Evolutionary conservation across 257 asterid species (phyloP), one percentile per base, ranked within the genome.

Genomic region (Handroanthus guayacan): DNA sequence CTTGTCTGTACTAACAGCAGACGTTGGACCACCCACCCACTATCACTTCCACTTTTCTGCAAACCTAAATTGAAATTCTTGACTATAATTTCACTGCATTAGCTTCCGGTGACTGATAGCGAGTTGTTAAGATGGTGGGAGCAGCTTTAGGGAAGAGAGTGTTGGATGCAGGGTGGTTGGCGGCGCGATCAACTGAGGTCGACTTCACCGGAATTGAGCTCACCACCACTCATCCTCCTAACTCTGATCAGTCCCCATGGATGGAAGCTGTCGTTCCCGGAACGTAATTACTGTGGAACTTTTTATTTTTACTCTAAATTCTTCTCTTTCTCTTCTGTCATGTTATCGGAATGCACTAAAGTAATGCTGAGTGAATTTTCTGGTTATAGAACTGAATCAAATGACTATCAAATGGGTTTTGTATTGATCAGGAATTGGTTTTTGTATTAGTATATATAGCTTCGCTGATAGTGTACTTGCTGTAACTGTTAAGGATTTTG

Each of bases 211-310:
- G 98, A 70, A 86, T 84, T 71, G 83, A 92, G 83, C 94, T 95
- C 72, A 92, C 98, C 75, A 95, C 99, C 79, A 87, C 87, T 60
- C 77, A 81, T 16, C 96, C 97, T 44, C 99, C 98, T 55, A 82
- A 90, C 17, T 50, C 93, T 6, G 80, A 69, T 43, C 85, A 89
- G 34, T 39, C 87, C 51, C 93, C 96, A 5, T 95, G 99, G 99
- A 89, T 92, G 85, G 90, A 92, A 80, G 99, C 99, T 37, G 88
- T 82, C 16, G 82, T 95, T 62, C 99, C 99, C 72, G 99, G 98
- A 92, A 95, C 97, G 99, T 95, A 87, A 87, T 79, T 20, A 34
- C 43, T 0, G 3, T 71, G 13, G 52, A 2, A 20, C 4, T 3
- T 16, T 52, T 14, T 48, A 12, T 10, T 48, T 17, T 17, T 31